Percentiles rank a stretch among this genome's conserved stretches.
These are phyloP conservation scores for Phytophthora aleatoria DNA, from an alignment of 352 stramenopile species.

Conservation along the genomic window DNA sequence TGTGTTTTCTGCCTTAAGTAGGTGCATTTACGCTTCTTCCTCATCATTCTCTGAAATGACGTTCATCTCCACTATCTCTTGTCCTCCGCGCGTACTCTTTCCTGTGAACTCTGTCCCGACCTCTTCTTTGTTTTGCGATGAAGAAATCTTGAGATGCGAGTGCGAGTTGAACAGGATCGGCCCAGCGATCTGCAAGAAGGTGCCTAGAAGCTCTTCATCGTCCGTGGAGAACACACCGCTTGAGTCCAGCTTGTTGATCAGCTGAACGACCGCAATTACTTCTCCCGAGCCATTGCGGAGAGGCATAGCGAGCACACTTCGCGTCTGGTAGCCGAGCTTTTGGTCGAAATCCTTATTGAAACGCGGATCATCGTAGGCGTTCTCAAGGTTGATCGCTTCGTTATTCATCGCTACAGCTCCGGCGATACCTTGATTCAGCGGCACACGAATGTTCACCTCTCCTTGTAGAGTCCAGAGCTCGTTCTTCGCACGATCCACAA, in stretches of 20 bases:
- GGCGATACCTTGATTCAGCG: slow-evolving; percentile 86
- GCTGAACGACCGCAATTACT: slow-evolving; percentile 86
- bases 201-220: slow-evolving; percentile 87
- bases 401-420: slow-evolving; percentile 77
- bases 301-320: slow-evolving; percentile 88
- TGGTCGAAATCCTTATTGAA: slow-evolving; percentile 92
- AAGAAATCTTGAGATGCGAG: slow-evolving; percentile 65
- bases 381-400: slow-evolving; percentile 76
- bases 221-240: slow-evolving; percentile 78
- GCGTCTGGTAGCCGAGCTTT: slow-evolving; percentile 87
- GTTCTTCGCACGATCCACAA: slow-evolving; percentile 88
- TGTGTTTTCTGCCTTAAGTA: not conserved
- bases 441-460: slow-evolving; percentile 89
- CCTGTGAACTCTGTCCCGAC: slow-evolving; percentile 63
- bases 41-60: slow-evolving; percentile 84
- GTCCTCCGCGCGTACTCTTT: slow-evolving; percentile 40
- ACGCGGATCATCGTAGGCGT: slow-evolving; percentile 87
- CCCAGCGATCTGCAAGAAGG: slow-evolving; percentile 89
- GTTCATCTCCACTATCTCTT: slow-evolving; percentile 79
- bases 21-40: slow-evolving; percentile 47
- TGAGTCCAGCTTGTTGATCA: slow-evolving; percentile 88
- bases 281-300: slow-evolving; percentile 75
- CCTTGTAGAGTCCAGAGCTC: slow-evolving; percentile 92
- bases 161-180: slow-evolving; percentile 89
- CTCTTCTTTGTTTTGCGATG: slow-evolving; percentile 48